Evolutionary conservation across 495 filamentous ascomycete species (phyloP), one percentile per base, ranked within the genome.

Genomic region (Amphirosellinia nigrospora): DNA sequence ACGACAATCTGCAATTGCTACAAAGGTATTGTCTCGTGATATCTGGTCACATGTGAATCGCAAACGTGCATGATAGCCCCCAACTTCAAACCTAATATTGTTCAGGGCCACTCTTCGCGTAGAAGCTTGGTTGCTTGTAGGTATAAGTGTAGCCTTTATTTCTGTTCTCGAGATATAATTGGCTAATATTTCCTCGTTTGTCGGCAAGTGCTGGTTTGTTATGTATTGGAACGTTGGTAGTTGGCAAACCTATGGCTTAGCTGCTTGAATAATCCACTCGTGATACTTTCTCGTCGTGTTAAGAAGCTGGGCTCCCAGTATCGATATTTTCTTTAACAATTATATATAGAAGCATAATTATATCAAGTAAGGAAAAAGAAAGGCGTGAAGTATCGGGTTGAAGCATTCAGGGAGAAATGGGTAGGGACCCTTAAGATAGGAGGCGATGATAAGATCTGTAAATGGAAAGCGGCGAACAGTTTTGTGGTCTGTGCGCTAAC

Each of bases 391-490:
- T n/a, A n/a, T n/a, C n/a, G n/a, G n/a, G n/a, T n/a, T 23, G 45
- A 21, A 21, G 45, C 45, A 48, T 48, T 48, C 23, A 21, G 19
- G n/a, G 43, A n/a, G n/a, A n/a, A n/a, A n/a, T n/a, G n/a, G n/a
- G 36, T 7, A 10, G 36, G 8, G 36, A 4, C 3, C 11, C 11
- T 4, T 4, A 41, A 39, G 8, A 43, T 11, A 43, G 41, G 41
- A 19, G 41, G 41, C 15, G 15, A 11, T 15, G 7, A 53, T 9
- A 19, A 26, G 7, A 43, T 6, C 66, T 34, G 11, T 26, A 63
- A 66, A 43, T 30, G 61, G 74, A 36, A 76, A 61, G 74, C 64
- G 74, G 74, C 74, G 64, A 76, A 55, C 34, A 7, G 2, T 19
- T 30, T 32, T 21, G 19, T 64, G 32, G 53, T 67, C 41, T 28